Evolutionary conservation across 108 stramenopile genomes (phyloP).

Genomic region (Phaeodactylum tricornutum): DNA sequence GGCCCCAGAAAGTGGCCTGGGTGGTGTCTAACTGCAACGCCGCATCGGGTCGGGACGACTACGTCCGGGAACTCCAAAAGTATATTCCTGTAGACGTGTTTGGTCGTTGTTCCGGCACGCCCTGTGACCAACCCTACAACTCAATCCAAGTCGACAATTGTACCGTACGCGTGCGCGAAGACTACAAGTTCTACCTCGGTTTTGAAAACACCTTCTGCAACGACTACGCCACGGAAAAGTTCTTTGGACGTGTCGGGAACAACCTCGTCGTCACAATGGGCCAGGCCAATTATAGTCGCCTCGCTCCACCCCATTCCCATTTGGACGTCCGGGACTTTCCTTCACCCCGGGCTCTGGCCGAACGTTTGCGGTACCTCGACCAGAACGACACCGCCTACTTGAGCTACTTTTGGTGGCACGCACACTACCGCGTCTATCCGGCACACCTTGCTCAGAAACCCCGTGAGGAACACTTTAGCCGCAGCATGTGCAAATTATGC

Average conservation of each 20-base stretch:
- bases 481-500: neutral
- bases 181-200: slow-evolving; percentile 26
- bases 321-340: slow-evolving; percentile 14
- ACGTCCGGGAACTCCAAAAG: slow-evolving; percentile 13
- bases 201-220: slow-evolving; percentile 24
- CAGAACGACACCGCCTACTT: slow-evolving; percentile 10
- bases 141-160: slow-evolving; percentile 7
- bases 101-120: slow-evolving; percentile 5
- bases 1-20: slow-evolving; percentile 22
- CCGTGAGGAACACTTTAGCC: neutral
- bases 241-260: slow-evolving; percentile 21
- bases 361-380: slow-evolving; percentile 9
- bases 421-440: slow-evolving; percentile 6
- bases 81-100: slow-evolving; percentile 20
- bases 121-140: slow-evolving; percentile 9
- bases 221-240: slow-evolving; percentile 30
- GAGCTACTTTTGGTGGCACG: slow-evolving; percentile 29
- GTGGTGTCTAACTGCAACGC: slow-evolving; percentile 17
- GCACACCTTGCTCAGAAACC: neutral
- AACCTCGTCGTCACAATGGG: slow-evolving; percentile 14
- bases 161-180: slow-evolving; percentile 5
- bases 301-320: slow-evolving; percentile 23
- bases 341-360: slow-evolving; percentile 13
- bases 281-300: slow-evolving; percentile 16
- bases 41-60: slow-evolving; percentile 18